Percentiles rank a stretch among this genome's conserved stretches.
phyloP scores from a whole-genome alignment of 2,329 filamentous ascomycete genomes.

The Hypomyces perniciosus region DNA sequence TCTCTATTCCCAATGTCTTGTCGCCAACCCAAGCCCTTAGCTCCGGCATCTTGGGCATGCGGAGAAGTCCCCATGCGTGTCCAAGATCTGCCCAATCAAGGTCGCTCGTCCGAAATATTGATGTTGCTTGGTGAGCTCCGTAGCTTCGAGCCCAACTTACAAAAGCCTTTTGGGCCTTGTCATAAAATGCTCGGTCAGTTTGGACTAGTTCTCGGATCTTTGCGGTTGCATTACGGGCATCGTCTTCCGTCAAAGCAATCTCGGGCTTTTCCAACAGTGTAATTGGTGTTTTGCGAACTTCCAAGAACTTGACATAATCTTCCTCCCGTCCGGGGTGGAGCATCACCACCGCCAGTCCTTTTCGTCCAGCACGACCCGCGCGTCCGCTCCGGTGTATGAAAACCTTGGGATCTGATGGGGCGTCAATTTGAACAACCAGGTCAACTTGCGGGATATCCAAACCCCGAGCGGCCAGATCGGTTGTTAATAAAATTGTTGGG shows the following conservation, averaged over 20 bases:
- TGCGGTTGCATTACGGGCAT: conserved; percentile 52
- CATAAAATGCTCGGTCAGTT: conserved; percentile 57
- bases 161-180: conserved; percentile 86
- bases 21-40: conserved; percentile 67
- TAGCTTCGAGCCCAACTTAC: conserved; percentile 92
- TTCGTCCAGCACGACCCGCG: conserved; percentile 81
- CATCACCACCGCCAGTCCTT: conserved; percentile 79
- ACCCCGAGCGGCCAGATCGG: conserved; percentile 84
- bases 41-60: conserved; percentile 91
- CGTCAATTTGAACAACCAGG: conserved; percentile 83
- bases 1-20: conserved; percentile 52
- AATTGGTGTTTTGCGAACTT: conserved; percentile 82
- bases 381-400: conserved; percentile 92
- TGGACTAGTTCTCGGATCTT: conserved; percentile 55
- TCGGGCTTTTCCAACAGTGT: conserved; percentile 51
- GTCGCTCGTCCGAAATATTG: conserved; percentile 79
- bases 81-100: conserved; percentile 81
- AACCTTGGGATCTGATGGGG: conserved; percentile 77
- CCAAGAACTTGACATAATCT: conserved; percentile 82
- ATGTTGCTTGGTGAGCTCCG: conserved; percentile 81
- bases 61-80: conserved; percentile 77
- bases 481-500: conserved; percentile 80
- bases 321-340: conserved; percentile 80
- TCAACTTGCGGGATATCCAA: conserved; percentile 91
- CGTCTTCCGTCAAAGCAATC: conserved; percentile 52